Base-by-base conservation (phyloP, 805 yeast genomes). In the Millerago galiae region DNA sequence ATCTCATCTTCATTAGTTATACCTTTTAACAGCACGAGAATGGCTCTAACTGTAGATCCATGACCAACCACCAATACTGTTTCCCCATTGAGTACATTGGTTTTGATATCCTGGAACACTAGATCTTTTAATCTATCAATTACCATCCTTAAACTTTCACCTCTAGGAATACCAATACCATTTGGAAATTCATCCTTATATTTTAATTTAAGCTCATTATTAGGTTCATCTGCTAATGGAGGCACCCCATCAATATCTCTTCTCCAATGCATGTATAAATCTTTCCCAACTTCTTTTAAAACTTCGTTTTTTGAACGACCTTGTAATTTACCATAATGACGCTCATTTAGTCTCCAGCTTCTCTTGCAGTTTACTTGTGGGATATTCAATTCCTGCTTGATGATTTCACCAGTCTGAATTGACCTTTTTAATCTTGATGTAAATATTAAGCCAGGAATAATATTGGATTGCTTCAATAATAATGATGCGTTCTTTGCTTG, bases 281-380 rank as follows among this genome's bases (percentile, higher is more conserved):
- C 83, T 54, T 78, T 68, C 34, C 95, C 95, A 59, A 78, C 81
- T 53, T 75, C 66, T 50, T 71, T 66, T 54, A 83, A 65, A 26
- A 86, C 75, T 35, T 75, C 75, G 29, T 79, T 81, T 65, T 85
- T 85, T 50, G 82, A 75, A 56, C 77, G 74, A 38, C 95, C 95
- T 66, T 84, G 93, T 66, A 85, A 72, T 35, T 78, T 76, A 47
- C 95, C 95, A 66, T 84, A 84, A 65, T 84, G 95, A 63, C 95
- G 75, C 62, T 84, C 95, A 63, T 84, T 84, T 55, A 84, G 64
- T 64, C 91, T 74, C 91, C 91, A 84, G 5, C 82, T 71, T 64
- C 85, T 79, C 54, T 73, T 65, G 44, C 79, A 75, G 35, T 73
- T 74, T 21, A 74, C 66, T 58, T 68, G 75, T 54, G 67, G 66